Percentiles rank a stretch among this genome's conserved stretches.
phyloP scores from a whole-genome alignment of 2,329 filamentous ascomycete genomes.

The Dactylellina sp. region DNA sequence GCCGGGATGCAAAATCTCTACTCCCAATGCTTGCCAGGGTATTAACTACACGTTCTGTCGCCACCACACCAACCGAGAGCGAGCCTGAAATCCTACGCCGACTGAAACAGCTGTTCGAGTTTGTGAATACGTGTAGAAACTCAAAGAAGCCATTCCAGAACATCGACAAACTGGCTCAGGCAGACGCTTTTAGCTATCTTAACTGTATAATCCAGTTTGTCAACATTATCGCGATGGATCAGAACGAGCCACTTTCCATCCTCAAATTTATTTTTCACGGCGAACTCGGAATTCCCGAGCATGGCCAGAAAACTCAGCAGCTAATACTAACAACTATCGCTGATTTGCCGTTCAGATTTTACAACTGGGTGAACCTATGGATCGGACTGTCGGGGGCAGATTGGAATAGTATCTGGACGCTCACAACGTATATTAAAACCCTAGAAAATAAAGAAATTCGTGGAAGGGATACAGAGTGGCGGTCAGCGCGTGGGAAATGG shows the following conservation, averaged over 20 bases:
- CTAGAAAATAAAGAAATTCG: conserved; percentile 8
- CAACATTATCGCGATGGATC: neutral
- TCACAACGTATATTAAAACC: conserved; percentile 9
- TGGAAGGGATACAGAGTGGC: conserved; percentile 7
- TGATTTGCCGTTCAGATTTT: conserved; percentile 31
- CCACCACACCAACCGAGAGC: neutral
- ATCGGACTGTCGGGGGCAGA: conserved; percentile 17
- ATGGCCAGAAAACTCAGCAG: neutral
- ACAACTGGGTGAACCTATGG: conserved; percentile 34
- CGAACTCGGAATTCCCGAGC: conserved; percentile 14
- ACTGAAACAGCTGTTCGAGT: conserved; percentile 6
- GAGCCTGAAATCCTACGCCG: neutral
- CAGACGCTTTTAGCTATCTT: neutral
- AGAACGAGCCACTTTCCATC: conserved; percentile 2
- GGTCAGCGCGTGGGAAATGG: conserved; percentile 17
- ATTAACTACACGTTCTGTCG: neutral
- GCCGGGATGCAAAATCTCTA: conserved; percentile 9
- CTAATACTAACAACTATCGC: conserved; percentile 11
- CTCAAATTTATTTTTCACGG: conserved; percentile 27
- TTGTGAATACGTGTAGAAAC: conserved; percentile 10
- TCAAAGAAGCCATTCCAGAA: neutral
- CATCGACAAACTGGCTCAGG: neutral
- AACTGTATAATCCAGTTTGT: neutral
- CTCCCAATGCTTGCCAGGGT: conserved; percentile 16
- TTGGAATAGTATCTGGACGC: conserved; percentile 34